Evolutionary conservation across 768 basidiomycete genomes (phyloP).

Genomic region (Termitomyces sp.): DNA sequence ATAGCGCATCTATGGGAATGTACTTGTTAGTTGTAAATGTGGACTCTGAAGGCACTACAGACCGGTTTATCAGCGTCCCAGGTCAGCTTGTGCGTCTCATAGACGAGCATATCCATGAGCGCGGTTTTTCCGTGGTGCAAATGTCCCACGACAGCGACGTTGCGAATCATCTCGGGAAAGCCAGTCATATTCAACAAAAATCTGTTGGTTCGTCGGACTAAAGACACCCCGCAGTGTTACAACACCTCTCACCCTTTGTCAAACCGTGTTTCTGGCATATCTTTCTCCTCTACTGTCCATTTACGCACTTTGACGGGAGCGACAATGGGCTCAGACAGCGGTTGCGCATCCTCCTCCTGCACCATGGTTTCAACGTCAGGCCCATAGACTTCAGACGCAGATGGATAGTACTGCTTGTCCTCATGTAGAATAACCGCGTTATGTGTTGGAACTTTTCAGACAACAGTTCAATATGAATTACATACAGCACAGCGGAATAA

Average conservation of each 20-base stretch:
- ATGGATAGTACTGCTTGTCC: slow-evolving; percentile 97
- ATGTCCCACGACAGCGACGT: slow-evolving; percentile 95
- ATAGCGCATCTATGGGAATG: slow-evolving; percentile 69
- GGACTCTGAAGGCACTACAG: slow-evolving; percentile 23
- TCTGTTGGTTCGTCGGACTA: slow-evolving; percentile 35
- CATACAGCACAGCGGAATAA: neutral
- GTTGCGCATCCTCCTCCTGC: slow-evolving; percentile 97
- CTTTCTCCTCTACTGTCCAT: slow-evolving; percentile 95
- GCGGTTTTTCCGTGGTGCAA: slow-evolving; percentile 98
- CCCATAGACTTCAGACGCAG: slow-evolving; percentile 90
- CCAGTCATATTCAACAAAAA: slow-evolving; percentile 89
- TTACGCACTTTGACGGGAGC: slow-evolving; percentile 93
- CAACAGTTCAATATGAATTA: slow-evolving; percentile 17
- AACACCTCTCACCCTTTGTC: slow-evolving; percentile 78
- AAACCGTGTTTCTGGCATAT: slow-evolving; percentile 94
- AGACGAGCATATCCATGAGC: slow-evolving; percentile 94
- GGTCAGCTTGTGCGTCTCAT: slow-evolving; percentile 91
- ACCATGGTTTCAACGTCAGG: slow-evolving; percentile 93
- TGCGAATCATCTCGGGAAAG: slow-evolving; percentile 93
- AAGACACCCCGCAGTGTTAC: slow-evolving; percentile 5
- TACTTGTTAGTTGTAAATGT: slow-evolving; percentile 6
- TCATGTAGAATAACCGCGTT: slow-evolving; percentile 91
- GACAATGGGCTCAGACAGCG: slow-evolving; percentile 90
- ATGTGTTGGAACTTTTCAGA: slow-evolving; percentile 60
- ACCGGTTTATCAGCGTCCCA: slow-evolving; percentile 94